Conservation (phyloP, 2,329 filamentous ascomycete species). For the Xylaria sp. region DNA sequence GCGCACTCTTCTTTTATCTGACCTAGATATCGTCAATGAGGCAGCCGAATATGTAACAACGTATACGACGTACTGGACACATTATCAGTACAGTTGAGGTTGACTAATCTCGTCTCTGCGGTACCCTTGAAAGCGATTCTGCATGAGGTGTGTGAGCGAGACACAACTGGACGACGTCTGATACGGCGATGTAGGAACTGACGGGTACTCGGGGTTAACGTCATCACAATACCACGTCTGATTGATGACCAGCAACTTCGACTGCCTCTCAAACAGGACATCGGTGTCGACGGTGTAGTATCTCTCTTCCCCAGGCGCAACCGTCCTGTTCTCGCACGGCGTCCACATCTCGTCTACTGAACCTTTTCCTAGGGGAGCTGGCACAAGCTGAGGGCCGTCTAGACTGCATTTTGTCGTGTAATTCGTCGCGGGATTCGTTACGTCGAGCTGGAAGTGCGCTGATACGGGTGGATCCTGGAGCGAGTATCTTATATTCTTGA, state of each 20-base stretch:
- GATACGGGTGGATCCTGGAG: conserved; percentile 5
- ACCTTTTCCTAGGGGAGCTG: background rate
- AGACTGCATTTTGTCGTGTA: conserved; percentile 18
- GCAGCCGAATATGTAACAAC: too few relatives aligned
- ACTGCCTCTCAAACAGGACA: conserved; percentile 21
- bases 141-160: background rate
- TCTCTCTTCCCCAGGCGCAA: conserved; percentile 8
- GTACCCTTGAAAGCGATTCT: conserved; percentile 29
- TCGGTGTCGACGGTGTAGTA: conserved; percentile 22
- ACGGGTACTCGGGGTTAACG: conserved; percentile 27
- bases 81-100: conserved; percentile 11
- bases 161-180: background rate
- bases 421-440: conserved; percentile 20
- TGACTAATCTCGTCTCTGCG: conserved; percentile 11
- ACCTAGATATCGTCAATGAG: conserved; percentile 1
- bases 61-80: conserved; percentile 6
- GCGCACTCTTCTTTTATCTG: conserved; percentile 17
- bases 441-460: conserved; percentile 19
- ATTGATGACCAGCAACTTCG: conserved; percentile 15
- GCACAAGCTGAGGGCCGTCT: conserved; percentile 1
- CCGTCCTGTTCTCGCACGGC: conserved; percentile 10
- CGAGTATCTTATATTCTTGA: conserved; percentile 17
- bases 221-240: conserved; percentile 29
- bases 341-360: conserved; percentile 17
- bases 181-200: background rate